A percentile compares a stretch with the other conserved stretches of the same genome.
phyloP scores from a whole-genome alignment of 331 rosid genomes.

The Prunus yedoensis region DNA sequence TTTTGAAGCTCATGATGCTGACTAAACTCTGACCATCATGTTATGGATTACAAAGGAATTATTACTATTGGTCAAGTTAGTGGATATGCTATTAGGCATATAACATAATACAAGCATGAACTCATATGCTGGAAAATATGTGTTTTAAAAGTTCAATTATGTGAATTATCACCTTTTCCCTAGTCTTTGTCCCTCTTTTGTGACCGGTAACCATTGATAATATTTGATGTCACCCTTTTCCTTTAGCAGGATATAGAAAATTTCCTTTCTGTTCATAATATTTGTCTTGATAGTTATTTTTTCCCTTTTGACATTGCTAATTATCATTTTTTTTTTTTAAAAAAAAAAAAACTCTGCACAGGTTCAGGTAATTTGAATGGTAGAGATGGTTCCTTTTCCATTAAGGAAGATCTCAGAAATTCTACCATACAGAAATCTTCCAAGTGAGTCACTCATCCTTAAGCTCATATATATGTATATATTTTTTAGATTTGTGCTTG shows the following conservation, averaged over 20 bases:
- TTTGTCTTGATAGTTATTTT: not conserved
- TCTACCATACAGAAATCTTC: slow-evolving; percentile 30
- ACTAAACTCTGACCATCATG: not conserved
- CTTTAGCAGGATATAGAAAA: not conserved
- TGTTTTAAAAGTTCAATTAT: not conserved
- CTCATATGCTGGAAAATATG: not conserved
- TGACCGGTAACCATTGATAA: not conserved
- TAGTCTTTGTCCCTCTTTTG: not conserved
- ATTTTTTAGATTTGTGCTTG: not conserved
- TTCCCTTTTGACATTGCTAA: slow-evolving; percentile 18
- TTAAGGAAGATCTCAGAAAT: slow-evolving; percentile 32
- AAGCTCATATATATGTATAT: slow-evolving; percentile 7
- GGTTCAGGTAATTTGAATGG: slow-evolving; percentile 31
- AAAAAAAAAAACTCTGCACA: slow-evolving; percentile 21
- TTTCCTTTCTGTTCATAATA: not conserved
- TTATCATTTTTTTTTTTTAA: not conserved
- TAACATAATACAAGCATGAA: not conserved
- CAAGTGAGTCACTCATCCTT: slow-evolving; percentile 41
- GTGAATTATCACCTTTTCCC: not conserved
- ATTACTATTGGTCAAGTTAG: not conserved
- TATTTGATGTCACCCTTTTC: not conserved
- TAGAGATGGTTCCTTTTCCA: slow-evolving; percentile 29
- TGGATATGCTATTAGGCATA: not conserved
- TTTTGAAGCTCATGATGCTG: not conserved
- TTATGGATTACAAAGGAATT: not conserved